Evolutionary conservation across 2,329 filamentous ascomycete genomes (phyloP).

Genomic region (Westerdykella sp.): DNA sequence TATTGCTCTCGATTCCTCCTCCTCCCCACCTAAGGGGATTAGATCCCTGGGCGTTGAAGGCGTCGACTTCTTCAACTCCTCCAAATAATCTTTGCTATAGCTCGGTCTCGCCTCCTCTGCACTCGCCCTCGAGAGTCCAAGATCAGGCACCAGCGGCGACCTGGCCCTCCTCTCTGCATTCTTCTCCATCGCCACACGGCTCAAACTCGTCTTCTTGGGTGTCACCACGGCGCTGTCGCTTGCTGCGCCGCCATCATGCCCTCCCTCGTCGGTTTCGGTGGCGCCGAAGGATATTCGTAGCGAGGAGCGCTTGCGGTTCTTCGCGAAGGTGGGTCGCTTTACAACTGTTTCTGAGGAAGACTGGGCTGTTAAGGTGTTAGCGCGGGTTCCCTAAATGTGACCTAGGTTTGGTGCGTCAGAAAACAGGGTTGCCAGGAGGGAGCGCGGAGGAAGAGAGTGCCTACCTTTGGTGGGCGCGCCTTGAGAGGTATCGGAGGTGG

Average conservation of each 20-base stretch:
- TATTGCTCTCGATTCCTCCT: constrained; percentile 42
- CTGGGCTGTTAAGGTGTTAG: constrained; percentile 31
- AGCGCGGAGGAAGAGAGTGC: constrained; percentile 18
- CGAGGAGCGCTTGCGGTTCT: constrained; percentile 63
- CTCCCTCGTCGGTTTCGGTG: constrained; percentile 46
- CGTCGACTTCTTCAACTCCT: constrained; percentile 78
- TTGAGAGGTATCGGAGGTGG: constrained; percentile 17
- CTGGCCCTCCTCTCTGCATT: constrained; percentile 57
- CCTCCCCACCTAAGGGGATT: constrained; percentile 29
- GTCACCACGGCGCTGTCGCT: constrained; percentile 49
- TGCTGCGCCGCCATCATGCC: constrained; percentile 48
- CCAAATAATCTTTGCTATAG: constrained; percentile 82
- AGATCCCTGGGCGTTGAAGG: constrained; percentile 71
- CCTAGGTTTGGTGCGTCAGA: constrained; percentile 31
- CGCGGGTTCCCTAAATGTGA: constrained; percentile 33
- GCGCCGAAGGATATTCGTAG: constrained; percentile 73
- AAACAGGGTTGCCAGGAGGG: constrained; percentile 13
- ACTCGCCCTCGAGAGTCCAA: constrained; percentile 38
- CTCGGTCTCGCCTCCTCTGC: constrained; percentile 62
- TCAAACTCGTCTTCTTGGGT: constrained; percentile 58
- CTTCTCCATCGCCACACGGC: constrained; percentile 59
- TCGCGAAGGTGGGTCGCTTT: constrained; percentile 47
- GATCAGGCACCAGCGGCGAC: constrained; percentile 43
- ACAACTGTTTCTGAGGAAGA: constrained; percentile 44
- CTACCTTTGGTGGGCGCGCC: constrained; percentile 39